These are phyloP conservation scores for Fraxinus anomala DNA, from an alignment of 257 asterid genomes.

Conservation along the genomic window DNA sequence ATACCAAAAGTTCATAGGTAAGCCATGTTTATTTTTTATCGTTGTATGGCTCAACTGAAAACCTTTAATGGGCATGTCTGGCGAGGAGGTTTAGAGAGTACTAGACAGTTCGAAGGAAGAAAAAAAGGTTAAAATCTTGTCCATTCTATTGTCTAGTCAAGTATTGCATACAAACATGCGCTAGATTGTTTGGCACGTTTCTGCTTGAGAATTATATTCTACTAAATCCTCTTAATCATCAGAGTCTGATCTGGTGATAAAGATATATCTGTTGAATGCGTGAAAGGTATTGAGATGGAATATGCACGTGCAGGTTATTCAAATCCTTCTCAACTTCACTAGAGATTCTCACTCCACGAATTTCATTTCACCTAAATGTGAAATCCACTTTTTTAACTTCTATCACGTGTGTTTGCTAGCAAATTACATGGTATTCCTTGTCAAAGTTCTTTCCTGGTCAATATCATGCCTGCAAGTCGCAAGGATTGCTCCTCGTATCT, in stretches of 20 bases:
- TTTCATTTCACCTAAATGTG: too few species aligned
- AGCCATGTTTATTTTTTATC: not conserved
- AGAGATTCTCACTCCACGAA: too few species aligned
- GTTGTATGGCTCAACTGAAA: not conserved
- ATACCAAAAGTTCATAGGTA: constrained; percentile 54
- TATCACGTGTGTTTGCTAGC: not conserved
- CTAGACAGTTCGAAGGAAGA: not conserved
- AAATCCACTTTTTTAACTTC: not conserved
- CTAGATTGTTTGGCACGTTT: not conserved
- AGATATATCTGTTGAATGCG: too few species aligned
- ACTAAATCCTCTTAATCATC: not conserved
- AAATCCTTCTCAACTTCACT: too few species aligned
- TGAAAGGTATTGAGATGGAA: too few species aligned
- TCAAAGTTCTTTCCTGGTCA: not conserved
- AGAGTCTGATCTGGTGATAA: too few species aligned
- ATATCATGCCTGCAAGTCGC: not conserved
- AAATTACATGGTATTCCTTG: not conserved
- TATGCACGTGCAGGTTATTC: too few species aligned
- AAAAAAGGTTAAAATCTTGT: not conserved
- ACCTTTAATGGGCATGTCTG: not conserved
- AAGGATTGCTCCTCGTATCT: not conserved
- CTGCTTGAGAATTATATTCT: not conserved
- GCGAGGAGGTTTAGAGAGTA: not conserved
- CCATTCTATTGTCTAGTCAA: not conserved
- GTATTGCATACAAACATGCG: not conserved